Base-by-base conservation (phyloP, 805 yeast genomes). In the Wickerhamiella dianesei region DNA sequence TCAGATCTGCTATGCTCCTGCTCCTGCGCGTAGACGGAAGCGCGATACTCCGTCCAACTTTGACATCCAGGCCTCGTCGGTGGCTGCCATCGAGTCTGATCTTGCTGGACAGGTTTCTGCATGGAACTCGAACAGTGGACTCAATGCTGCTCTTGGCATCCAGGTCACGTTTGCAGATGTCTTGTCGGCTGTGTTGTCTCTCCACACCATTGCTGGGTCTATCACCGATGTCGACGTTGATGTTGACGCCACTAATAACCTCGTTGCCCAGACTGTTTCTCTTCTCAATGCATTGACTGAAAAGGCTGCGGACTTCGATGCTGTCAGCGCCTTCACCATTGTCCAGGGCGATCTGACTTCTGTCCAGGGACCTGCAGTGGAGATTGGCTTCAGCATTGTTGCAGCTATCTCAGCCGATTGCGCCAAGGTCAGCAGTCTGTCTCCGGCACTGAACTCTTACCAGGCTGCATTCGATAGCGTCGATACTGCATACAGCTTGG, bases 241-340 rank as follows among this genome's bases (percentile, higher is more conserved):
- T 21, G 39, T 37, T 8, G 41, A 41, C 36, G 53, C 47, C 44
- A 44, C 45, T n/a, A 39, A 21, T 18, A 49, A 45, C 41, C 44
- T 50, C 21, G 37, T 44, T 40, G 16, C 43, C 35, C 41, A 51
- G 18, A 48, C 51, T 20, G 32, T 37, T 25, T 12, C 35, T n/a
- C 48, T 56, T 17, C 48, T 55, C 39, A 22, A 39, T 21, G 56
- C 47, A 45, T 46, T 55, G 37, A 49, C 45, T 40, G 45, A 40
- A 45, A 56, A 57, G 53, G 53, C 54, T 21, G 18, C 45, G 32
- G 56, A 44, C 46, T 50, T 57, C 35, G 19, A 8, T 17, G 39
- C 48, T 19, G 57, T 52, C 21, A 58, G 58, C 22, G 51, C 57
- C 45, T 36, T 44, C 22, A 4, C 42, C 35, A 53, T 56, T 44